A percentile compares a stretch with the other conserved stretches of the same genome.
phyloP scores from a whole-genome alignment of 192 early-diverging fungal genomes.

The Allomyces macrogynus region DNA sequence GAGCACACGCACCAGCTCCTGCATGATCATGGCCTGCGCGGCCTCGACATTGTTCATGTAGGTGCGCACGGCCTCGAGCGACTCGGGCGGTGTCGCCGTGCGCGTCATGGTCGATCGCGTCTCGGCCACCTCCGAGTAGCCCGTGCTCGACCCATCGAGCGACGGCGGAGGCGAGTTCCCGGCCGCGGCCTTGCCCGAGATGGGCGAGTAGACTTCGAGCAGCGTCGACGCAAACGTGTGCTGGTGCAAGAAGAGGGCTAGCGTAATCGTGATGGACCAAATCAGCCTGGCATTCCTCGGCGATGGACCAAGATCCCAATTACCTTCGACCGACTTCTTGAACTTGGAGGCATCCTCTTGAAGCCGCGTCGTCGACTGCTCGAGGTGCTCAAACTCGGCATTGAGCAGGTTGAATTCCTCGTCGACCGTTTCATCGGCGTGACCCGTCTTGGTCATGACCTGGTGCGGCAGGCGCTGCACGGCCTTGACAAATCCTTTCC shows the following conservation, averaged over 20 bases:
- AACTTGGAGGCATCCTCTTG: conserved; percentile 26
- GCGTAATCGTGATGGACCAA: not conserved
- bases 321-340: conserved; percentile 5
- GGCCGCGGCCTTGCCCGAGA: conserved; percentile 20
- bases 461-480: conserved; percentile 58
- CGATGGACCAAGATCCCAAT: conserved; percentile 6
- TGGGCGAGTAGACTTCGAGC: conserved; percentile 29
- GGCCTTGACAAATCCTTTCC: conserved; percentile 59
- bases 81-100: conserved; percentile 3
- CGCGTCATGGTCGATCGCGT: not conserved
- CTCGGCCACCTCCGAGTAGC: not conserved
- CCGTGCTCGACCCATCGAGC: conserved; percentile 15
- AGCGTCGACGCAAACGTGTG: conserved; percentile 30
- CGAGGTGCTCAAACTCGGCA: conserved; percentile 34
- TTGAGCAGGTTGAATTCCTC: conserved; percentile 44
- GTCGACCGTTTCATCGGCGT: conserved; percentile 29
- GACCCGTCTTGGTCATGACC: conserved; percentile 42
- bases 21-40: conserved; percentile 15
- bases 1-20: conserved; percentile 25
- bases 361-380: conserved; percentile 32
- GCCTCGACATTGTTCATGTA: conserved; percentile 22
- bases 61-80: conserved; percentile 10
- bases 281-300: conserved; percentile 17
- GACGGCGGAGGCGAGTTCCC: conserved; percentile 18
- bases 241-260: conserved; percentile 34